Conservation (phyloP, 2,329 filamentous ascomycete species). For the Zymoseptoria tritici region DNA sequence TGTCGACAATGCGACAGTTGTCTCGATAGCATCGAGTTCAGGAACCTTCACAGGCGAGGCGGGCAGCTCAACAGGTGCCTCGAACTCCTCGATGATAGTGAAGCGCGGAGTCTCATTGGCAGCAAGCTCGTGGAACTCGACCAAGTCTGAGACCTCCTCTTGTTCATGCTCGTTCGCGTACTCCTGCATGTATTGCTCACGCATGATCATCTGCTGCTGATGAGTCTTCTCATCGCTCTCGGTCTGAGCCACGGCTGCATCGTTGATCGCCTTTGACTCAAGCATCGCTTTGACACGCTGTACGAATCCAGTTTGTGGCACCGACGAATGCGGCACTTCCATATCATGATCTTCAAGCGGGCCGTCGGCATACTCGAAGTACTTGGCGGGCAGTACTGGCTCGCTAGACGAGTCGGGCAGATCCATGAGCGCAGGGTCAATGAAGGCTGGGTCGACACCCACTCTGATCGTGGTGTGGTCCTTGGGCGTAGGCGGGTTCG, state of each 20-base stretch:
- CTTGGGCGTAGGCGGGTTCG: slow-evolving; percentile 35
- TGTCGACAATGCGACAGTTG: slow-evolving; percentile 7
- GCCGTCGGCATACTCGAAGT: slow-evolving; percentile 30
- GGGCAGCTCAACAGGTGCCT: slow-evolving; percentile 29
- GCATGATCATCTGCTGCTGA: slow-evolving; percentile 5
- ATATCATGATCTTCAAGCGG: slow-evolving; percentile 29
- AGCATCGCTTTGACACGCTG: slow-evolving; percentile 37
- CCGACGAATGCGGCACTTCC: slow-evolving; percentile 25
- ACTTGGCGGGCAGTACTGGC: slow-evolving; percentile 28
- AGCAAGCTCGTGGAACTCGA: slow-evolving; percentile 26
- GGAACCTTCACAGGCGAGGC: slow-evolving; percentile 28
- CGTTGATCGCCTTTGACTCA: slow-evolving; percentile 32
- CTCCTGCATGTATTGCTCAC: slow-evolving; percentile 9
- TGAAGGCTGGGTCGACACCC: slow-evolving; percentile 28
- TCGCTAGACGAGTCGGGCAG: slow-evolving; percentile 31
- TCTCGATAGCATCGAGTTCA: slow-evolving; percentile 21
- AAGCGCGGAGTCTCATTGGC: slow-evolving; percentile 27
- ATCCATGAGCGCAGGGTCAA: slow-evolving; percentile 28
- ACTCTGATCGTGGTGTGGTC: slow-evolving; percentile 32
- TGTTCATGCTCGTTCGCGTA: slow-evolving; percentile 16
- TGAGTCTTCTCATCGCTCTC: slow-evolving; percentile 14
- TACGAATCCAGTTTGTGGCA: slow-evolving; percentile 34
- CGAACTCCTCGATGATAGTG: slow-evolving; percentile 27
- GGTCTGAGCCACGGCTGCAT: slow-evolving; percentile 16
- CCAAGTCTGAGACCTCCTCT: slow-evolving; percentile 17